Percentiles rank a stretch among this genome's conserved stretches.
These are phyloP conservation scores for Mimosa pudica DNA, from an alignment of 306 rosid species.

Conservation along the genomic window DNA sequence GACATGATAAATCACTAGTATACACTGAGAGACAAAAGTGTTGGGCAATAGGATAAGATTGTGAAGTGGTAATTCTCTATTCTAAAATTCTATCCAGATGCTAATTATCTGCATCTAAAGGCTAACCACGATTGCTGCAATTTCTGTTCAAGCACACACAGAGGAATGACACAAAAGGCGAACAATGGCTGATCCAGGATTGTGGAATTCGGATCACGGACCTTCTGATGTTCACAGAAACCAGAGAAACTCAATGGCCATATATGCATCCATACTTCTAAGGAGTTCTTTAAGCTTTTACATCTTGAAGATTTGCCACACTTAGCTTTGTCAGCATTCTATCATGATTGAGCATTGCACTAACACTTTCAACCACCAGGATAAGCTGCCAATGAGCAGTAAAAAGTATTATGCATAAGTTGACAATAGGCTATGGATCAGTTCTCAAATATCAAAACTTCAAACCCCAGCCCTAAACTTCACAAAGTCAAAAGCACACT, in stretches of 20 bases:
- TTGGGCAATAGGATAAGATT: neutral
- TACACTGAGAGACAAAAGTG: neutral
- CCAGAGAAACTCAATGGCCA: neutral
- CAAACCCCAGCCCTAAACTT: neutral
- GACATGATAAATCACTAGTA: neutral
- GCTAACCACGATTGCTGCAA: neutral
- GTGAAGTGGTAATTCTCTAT: neutral
- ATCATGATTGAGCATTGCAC: constrained; percentile 62
- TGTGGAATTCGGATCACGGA: neutral
- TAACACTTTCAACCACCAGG: constrained; percentile 65
- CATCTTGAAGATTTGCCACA: constrained; percentile 37
- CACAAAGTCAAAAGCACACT: neutral
- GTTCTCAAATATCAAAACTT: neutral
- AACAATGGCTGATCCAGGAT: neutral
- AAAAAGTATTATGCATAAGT: neutral
- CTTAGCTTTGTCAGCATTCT: constrained; percentile 53
- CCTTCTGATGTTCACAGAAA: neutral
- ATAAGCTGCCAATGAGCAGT: constrained; percentile 48
- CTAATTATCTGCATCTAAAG: constrained; percentile 8
- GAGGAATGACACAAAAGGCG: neutral
- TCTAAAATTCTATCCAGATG: neutral
- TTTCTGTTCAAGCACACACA: neutral
- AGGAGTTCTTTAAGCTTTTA: constrained; percentile 36
- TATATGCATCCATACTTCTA: constrained; percentile 1
- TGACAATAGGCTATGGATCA: neutral